Base-by-base conservation (phyloP, 2,329 filamentous ascomycete genomes). In the Meredithiella fracta region DNA sequence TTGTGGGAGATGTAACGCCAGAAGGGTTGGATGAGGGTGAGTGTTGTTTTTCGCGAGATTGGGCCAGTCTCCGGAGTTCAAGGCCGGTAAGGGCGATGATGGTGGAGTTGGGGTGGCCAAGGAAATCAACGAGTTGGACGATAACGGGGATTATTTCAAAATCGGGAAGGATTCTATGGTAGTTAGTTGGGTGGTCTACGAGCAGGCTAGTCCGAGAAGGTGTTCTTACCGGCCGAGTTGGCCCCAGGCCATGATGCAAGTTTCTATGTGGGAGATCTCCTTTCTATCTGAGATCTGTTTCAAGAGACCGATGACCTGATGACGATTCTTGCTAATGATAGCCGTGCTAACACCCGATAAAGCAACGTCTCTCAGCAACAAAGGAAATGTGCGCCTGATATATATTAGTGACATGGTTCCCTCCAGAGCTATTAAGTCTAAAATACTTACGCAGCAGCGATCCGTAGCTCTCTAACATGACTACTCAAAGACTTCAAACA, bases 141-240 rank as follows among this genome's bases (percentile, higher is more conserved):
- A 98, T 72, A 22, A 92, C 84, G 54, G 96, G 78, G 62, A 92
- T 92, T 56, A 95, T 77, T 65, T 95, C 88, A 60, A 91, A 81
- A 60, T 92, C 86, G 15, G 80, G 77, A 47, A 86, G 83, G 8
- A 83, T 75, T 57, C 80, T 83, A 54, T 1, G 26, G 15, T 44
- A 62, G 31, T 58, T 55, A 58, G 29, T 54, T 29, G n/a, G 25
- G 2, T 37, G 61, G n/a, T n/a, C n/a, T n/a, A n/a, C n/a, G n/a
- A 54, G 29, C 31, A 9, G 54, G 51, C 11, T 40, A 5, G 38
- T 17, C 47, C 11, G 57, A 8, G 11, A 20, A 53, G 3, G 23
- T 38, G 26, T 44, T n/a, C 71, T 62, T 70, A 82, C 77, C 78
- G 76, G 59, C 87, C 91, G 51, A 95, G 74, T 64, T 88, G 83